Base-by-base conservation (phyloP, 1,139 yeast species). In the Hansenula sp. region DNA sequence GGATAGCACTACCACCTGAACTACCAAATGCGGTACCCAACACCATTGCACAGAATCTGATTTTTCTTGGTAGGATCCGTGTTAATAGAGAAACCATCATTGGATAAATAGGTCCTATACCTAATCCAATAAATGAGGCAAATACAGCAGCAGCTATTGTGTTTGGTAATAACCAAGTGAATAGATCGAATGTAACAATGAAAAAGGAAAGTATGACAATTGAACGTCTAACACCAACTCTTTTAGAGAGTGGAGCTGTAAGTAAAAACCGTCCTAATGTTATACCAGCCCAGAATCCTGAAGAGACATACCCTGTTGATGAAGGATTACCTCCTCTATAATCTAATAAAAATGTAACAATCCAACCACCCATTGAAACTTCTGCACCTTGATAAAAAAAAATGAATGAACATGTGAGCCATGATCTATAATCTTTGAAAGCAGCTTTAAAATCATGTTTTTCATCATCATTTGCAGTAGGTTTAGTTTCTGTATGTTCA, bases 211-310 rank as follows among this genome's bases (percentile, higher is more conserved):
- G 52, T 2, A 71, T 41, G 6, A 67, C 55, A 13, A 73, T 70
- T 2, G 76, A 68, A 44, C 79, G 58, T 50, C 80, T 65, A n/a
- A 71, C 69, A 0, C 82, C 82, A 21, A 71, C 39, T n/a, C 48
- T 47, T 24, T 61, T 62, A 45, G 73, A 73, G 6, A 52, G 37
- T 5, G 44, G 22, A 21, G 54, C 47, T 1, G 57, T 55, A 9
- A 55, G 35, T 12, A 71, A 50, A 24, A 82, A 60, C 39, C 89
- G 59, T 1, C 88, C 88, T 3, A 78, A 29, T 0, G 87, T 79
- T 29, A 82, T 62, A 7, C 89, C 90, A 12, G 72, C 78, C 89
- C 88, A 82, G 50, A 75, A 80, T 0, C 88, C 88, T 9, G 87
- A 76, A 3, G 84, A 75, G 25, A 80, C 81, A 52, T 79, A 81